Evolutionary conservation across 768 basidiomycete genomes (phyloP).

Genomic region (Mycena albidolilacea): DNA sequence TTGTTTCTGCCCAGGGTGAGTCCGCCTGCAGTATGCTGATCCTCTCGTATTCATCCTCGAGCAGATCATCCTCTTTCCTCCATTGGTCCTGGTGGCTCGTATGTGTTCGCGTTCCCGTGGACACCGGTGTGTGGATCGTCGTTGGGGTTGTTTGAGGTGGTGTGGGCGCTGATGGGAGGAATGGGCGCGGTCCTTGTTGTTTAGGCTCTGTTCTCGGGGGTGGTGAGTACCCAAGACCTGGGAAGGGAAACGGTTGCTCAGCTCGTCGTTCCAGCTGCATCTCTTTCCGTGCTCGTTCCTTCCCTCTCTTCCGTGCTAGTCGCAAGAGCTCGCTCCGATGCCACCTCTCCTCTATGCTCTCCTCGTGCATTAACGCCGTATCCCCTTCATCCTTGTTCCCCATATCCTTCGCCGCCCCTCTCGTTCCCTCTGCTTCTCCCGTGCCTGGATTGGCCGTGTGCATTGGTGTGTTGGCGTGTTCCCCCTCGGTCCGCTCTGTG

Average conservation of each 20-base stretch:
- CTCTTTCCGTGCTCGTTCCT: constrained; percentile 1
- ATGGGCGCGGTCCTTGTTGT: background rate
- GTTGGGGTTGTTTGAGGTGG: no score
- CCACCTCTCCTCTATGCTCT: constrained; percentile 1
- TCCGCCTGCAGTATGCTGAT: background rate
- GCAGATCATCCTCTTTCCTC: constrained; percentile 6
- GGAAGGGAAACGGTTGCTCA: constrained; percentile 29
- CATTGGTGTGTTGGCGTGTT: no score
- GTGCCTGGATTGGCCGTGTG: no score
- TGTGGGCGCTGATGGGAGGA: background rate
- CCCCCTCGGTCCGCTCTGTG: no score
- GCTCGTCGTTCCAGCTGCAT: constrained; percentile 25
- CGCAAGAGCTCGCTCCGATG: background rate
- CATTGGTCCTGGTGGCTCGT: no score
- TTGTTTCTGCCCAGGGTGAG: constrained; percentile 21
- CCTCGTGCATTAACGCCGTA: no score
- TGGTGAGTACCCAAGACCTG: constrained; percentile 32
- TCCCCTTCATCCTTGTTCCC: no score
- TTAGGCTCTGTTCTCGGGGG: background rate
- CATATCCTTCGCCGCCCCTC: no score
- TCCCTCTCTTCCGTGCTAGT: background rate
- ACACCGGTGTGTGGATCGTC: no score
- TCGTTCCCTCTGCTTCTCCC: no score
- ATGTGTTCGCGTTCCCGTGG: no score
- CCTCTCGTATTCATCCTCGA: constrained; percentile 21